Conservation (phyloP, 352 stramenopile species). For the Sclerospora graminicola region DNA sequence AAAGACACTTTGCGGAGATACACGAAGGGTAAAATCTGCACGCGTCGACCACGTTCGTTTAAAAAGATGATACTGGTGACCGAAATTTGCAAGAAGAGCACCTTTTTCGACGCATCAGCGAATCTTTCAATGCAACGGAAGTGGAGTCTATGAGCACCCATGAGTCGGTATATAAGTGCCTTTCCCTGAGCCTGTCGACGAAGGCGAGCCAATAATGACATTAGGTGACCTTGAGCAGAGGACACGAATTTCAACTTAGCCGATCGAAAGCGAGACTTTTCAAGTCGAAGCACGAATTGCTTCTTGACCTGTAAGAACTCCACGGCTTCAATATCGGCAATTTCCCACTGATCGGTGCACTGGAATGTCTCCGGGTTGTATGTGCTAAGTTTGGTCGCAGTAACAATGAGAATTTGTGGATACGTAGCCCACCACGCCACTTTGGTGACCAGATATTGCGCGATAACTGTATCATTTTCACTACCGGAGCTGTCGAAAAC, state of each 20-base stretch:
- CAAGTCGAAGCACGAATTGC: conserved; percentile 51
- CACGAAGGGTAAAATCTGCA: conserved; percentile 41
- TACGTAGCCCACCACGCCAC: conserved; percentile 58
- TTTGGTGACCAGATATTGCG: conserved; percentile 62
- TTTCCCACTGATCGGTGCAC: conserved; percentile 64
- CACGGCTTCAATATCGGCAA: conserved; percentile 45
- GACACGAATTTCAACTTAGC: conserved; percentile 48
- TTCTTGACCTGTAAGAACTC: conserved; percentile 28
- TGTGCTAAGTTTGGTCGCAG: conserved; percentile 34
- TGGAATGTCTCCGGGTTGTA: conserved; percentile 60
- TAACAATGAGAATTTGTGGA: conserved; percentile 46
- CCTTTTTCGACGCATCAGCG: conserved; percentile 45
- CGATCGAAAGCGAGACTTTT: conserved; percentile 51
- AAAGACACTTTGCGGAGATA: conserved; percentile 39
- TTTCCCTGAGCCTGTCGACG: conserved; percentile 32
- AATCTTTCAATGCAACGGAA: conserved; percentile 61
- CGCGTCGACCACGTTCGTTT: conserved; percentile 32
- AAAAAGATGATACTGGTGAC: conserved; percentile 40
- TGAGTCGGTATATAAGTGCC: conserved; percentile 25
- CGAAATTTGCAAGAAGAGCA: conserved; percentile 40
- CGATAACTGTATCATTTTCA: conserved; percentile 27
- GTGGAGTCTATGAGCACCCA: conserved; percentile 19
- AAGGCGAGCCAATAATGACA: conserved; percentile 40
- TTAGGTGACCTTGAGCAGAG: conserved; percentile 37
- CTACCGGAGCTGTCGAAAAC: conserved; percentile 4